Conservation (phyloP, 257 asterid species). For the Rauvolfia tetraphylla region DNA sequence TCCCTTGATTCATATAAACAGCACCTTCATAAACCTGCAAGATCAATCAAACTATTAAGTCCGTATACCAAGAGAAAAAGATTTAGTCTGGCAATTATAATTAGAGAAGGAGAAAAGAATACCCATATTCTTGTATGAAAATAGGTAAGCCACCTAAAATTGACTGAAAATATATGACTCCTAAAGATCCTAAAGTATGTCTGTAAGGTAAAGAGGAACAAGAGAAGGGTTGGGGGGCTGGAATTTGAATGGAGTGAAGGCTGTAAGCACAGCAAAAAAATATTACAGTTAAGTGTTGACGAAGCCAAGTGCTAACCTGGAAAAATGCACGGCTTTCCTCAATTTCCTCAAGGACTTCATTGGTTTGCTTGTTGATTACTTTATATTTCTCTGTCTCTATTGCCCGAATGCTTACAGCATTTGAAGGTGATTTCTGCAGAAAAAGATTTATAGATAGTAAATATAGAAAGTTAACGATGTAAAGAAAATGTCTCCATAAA, state of each 20-base stretch:
- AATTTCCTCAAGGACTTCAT: constrained; percentile 87
- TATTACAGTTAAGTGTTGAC: neutral
- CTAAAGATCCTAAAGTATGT: neutral
- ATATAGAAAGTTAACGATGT: neutral
- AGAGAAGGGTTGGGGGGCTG: no score
- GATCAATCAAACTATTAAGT: constrained; percentile 12
- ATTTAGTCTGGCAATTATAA: neutral
- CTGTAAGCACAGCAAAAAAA: neutral
- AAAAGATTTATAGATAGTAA: constrained; percentile 14
- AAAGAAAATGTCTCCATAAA: neutral
- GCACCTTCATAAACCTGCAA: constrained; percentile 96
- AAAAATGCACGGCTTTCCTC: constrained; percentile 97
- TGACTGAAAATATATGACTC: neutral
- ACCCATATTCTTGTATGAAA: neutral
- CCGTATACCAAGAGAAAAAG: neutral
- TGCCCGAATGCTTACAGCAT: constrained; percentile 65
- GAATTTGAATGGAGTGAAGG: neutral
- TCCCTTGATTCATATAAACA: constrained; percentile 93
- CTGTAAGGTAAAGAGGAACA: neutral
- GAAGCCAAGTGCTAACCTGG: constrained; percentile 50
- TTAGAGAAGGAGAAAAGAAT: neutral
- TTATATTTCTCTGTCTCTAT: constrained; percentile 71
- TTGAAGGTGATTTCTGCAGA: constrained; percentile 67
- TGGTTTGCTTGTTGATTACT: constrained; percentile 64
- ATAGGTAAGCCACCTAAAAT: neutral